Conservation (phyloP, 805 yeast genomes). For the Candida succiphila region DNA sequence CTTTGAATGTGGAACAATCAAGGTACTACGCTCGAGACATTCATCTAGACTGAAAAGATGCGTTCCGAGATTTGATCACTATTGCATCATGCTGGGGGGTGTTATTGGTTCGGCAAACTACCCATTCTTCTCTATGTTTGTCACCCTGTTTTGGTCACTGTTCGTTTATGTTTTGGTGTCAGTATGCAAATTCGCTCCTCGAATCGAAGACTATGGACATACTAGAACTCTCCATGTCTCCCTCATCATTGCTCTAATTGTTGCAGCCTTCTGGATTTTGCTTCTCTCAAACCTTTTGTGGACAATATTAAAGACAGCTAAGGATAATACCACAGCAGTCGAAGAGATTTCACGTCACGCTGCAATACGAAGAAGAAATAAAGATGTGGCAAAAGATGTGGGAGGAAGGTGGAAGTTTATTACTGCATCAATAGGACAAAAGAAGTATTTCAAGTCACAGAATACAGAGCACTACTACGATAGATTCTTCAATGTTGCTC, state of each 20-base stretch:
- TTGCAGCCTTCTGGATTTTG: constrained; percentile 33
- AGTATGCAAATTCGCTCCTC: constrained; percentile 22
- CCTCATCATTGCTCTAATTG: constrained; percentile 25
- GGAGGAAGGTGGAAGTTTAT: neutral
- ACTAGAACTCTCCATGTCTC: constrained; percentile 12
- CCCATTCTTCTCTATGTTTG: constrained; percentile 44
- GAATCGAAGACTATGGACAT: constrained; percentile 15
- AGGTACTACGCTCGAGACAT: constrained; percentile 63
- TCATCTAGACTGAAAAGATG: constrained; percentile 46
- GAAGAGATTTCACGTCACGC: no score
- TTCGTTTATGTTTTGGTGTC: constrained; percentile 32
- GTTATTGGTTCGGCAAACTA: constrained; percentile 65
- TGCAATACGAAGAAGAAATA: constrained; percentile 14
- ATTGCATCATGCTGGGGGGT: constrained; percentile 68
- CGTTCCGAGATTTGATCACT: constrained; percentile 75
- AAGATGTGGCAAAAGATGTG: neutral
- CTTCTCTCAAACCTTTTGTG: constrained; percentile 31
- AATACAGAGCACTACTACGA: neutral
- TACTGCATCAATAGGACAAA: neutral
- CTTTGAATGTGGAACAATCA: constrained; percentile 51
- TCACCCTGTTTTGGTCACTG: constrained; percentile 25
- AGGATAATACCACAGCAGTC: no score
- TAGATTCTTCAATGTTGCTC: constrained; percentile 34
- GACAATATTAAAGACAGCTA: constrained; percentile 33
- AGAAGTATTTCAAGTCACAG: constrained; percentile 7